phyloP scores from a whole-genome alignment of 106 monocot species.

The Dioscorea alata region DNA sequence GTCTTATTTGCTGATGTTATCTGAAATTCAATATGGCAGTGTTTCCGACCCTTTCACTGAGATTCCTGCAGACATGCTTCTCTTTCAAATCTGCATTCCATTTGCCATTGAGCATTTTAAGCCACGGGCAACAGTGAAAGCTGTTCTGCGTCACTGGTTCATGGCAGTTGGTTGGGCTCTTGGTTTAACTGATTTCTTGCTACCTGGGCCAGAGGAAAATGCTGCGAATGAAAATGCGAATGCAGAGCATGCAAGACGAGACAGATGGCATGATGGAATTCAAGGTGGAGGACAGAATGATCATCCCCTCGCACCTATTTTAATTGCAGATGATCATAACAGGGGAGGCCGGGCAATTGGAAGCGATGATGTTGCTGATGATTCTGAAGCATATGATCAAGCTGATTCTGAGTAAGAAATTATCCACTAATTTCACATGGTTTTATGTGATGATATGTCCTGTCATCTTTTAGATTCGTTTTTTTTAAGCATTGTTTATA shows the following conservation, averaged over 20 bases:
- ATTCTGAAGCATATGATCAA: constrained; percentile 69
- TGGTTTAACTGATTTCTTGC: constrained; percentile 82
- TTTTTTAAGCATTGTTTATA: too few species aligned
- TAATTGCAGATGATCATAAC: constrained; percentile 42
- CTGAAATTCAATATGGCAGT: constrained; percentile 33
- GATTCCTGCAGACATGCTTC: constrained; percentile 88
- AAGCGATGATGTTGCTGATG: constrained; percentile 50
- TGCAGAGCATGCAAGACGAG: constrained; percentile 39
- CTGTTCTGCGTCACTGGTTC: constrained; percentile 84
- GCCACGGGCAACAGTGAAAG: constrained; percentile 81
- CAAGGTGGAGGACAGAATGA: constrained; percentile 42
- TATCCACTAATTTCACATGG: neutral
- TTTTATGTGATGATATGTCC: too few species aligned
- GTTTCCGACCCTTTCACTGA: constrained; percentile 95
- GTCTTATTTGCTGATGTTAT: neutral
- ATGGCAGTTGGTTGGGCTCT: constrained; percentile 91
- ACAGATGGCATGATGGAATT: constrained; percentile 39
- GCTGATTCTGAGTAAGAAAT: constrained; percentile 83
- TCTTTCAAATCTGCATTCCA: constrained; percentile 97
- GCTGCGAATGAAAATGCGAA: constrained; percentile 57
- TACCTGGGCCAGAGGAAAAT: constrained; percentile 76
- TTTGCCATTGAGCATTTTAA: constrained; percentile 98
- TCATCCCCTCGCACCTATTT: constrained; percentile 32
- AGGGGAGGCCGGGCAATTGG: constrained; percentile 29
- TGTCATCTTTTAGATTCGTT: too few species aligned